phyloP scores from a whole-genome alignment of 2,329 filamentous ascomycete species.

The Sporothrix variecibatus region DNA sequence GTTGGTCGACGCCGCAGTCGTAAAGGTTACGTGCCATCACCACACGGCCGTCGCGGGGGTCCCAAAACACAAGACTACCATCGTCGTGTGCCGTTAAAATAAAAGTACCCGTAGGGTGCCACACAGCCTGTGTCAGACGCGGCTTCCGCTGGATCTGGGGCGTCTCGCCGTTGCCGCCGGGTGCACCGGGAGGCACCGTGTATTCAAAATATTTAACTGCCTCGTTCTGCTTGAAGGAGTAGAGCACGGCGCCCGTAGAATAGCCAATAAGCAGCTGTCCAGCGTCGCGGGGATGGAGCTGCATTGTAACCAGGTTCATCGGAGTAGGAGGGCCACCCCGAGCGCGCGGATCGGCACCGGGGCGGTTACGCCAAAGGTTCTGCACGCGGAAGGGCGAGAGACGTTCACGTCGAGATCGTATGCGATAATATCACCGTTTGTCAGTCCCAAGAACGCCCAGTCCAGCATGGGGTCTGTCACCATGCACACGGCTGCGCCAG shows the following conservation, averaged over 20 bases:
- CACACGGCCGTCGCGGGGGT: slow-evolving; percentile 81
- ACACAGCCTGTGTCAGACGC: slow-evolving; percentile 77
- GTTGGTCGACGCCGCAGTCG: slow-evolving; percentile 71
- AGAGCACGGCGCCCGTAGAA: slow-evolving; percentile 80
- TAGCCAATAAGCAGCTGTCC: slow-evolving; percentile 93
- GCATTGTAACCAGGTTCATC: slow-evolving; percentile 69
- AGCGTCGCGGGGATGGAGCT: slow-evolving; percentile 88
- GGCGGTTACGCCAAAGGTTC: slow-evolving; percentile 79
- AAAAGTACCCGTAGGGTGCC: slow-evolving; percentile 94
- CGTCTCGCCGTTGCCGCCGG: slow-evolving; percentile 72
- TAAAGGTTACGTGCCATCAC: slow-evolving; percentile 81
- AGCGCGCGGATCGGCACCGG: slow-evolving; percentile 46
- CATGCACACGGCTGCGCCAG: slow-evolving; percentile 72
- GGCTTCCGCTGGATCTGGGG: slow-evolving; percentile 68
- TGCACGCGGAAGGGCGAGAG: slow-evolving; percentile 77
- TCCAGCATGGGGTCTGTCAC: slow-evolving; percentile 88
- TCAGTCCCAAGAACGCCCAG: slow-evolving; percentile 84
- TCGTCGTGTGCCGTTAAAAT: slow-evolving; percentile 86
- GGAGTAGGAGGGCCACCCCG: slow-evolving; percentile 32
- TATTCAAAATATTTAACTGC: slow-evolving; percentile 81
- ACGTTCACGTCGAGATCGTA: slow-evolving; percentile 86
- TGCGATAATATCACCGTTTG: slow-evolving; percentile 82
- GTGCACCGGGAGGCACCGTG: slow-evolving; percentile 75
- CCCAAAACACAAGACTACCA: slow-evolving; percentile 90
- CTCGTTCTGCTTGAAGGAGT: slow-evolving; percentile 90